phyloP scores from a whole-genome alignment of 306 rosid species.

The Pyrus bretschneideri region DNA sequence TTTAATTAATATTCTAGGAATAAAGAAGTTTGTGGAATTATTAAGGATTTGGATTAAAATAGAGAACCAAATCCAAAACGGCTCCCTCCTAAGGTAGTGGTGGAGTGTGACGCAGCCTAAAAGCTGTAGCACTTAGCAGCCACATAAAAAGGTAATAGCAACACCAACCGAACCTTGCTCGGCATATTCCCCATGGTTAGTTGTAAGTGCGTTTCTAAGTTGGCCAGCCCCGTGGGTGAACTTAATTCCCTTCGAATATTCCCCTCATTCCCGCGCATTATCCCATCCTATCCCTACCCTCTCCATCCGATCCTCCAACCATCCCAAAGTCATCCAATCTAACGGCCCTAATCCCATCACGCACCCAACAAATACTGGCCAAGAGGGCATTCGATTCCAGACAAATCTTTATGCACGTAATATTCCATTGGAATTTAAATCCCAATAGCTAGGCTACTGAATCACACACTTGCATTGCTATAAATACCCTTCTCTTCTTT shows the following conservation, averaged over 20 bases:
- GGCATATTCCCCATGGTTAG: slow-evolving; percentile 20
- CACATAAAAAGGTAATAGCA: not conserved
- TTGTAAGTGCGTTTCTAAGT: slow-evolving; percentile 12
- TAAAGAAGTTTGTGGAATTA: too few relatives aligned
- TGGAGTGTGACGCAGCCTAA: not conserved
- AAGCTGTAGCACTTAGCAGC: not conserved
- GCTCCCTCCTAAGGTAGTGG: not conserved
- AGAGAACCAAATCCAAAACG: not conserved
- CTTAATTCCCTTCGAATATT: slow-evolving; percentile 39
- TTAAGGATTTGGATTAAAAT: not conserved
- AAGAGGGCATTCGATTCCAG: not conserved
- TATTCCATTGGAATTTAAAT: slow-evolving; percentile 43
- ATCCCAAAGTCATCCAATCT: slow-evolving; percentile 5
- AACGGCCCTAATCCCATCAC: not conserved
- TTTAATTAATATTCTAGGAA: too few relatives aligned
- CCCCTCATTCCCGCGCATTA: slow-evolving; percentile 41
- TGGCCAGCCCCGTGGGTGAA: not conserved
- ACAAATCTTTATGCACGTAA: slow-evolving; percentile 11
- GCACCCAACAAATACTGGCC: not conserved
- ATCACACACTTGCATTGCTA: slow-evolving; percentile 13
- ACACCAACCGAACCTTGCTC: slow-evolving; percentile 13
- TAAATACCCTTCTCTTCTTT: slow-evolving; percentile 25
- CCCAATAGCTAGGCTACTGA: not conserved
- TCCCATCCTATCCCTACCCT: not conserved
- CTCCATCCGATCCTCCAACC: not conserved